Evolutionary conservation across 139 green algal genomes (phyloP), one percentile per base, ranked within the genome.

Genomic region (Chlorella sp.): DNA sequence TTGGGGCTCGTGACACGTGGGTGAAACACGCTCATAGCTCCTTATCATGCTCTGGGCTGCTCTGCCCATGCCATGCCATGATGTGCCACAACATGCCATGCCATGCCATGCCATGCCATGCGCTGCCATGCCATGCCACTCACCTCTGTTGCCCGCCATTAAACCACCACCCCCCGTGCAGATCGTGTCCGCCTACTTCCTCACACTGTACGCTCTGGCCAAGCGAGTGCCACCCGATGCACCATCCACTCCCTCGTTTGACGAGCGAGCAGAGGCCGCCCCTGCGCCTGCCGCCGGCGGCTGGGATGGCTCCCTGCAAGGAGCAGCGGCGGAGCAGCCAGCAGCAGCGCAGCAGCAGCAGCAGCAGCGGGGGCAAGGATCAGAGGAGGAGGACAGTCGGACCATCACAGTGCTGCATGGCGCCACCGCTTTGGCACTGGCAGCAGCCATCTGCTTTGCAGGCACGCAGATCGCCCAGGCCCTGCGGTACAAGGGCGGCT

Each of bases 181-280:
- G 39, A 94, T 98, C 25, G 94, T 95, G 68, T 93, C 91, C 0
- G n/a, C 96, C 26, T 98, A 98, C 88, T 98, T 98, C 81, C 88
- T 93, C 0, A 82, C 90, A 20, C 75, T 98, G 11, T 98, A 96
- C 89, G 67, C 88, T 4, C 80, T 97, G 80, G 95, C 94, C 1
- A 87, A 87, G 18, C 44, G 64, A 15, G 88, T 95, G 23, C 91
- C 92, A 3, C 81, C 92, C 1, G 94, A 95, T 18, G 9, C 57
- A 3, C 67, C 80, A 30, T 44, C 79, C 16, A 47, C 41, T 13
- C 39, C 78, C 4, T 64, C 63, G 20, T 21, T 56, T 16, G 75
- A 70, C 34, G 36, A 60, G 70, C 70, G 17, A 21, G 70, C 70
- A 11, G 70, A 30, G n/a, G 34, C 16, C 0, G 25, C 39, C 7